phyloP scores from a whole-genome alignment of 805 yeast genomes.

The Wickerhamiella cacticola region DNA sequence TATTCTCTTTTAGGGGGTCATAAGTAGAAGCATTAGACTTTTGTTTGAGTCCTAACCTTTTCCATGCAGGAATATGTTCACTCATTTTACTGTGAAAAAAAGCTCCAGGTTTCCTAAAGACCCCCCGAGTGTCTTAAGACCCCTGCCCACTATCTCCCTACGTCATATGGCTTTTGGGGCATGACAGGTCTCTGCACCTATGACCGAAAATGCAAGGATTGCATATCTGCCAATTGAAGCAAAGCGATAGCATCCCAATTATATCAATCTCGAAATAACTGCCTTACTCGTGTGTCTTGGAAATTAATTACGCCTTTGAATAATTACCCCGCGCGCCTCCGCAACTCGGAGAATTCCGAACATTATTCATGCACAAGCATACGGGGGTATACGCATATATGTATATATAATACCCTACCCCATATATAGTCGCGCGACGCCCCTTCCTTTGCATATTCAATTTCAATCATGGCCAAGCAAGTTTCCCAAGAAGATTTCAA shows the following conservation, averaged over 20 bases:
- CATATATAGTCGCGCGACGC: background rate
- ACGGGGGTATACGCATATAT: background rate
- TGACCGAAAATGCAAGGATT: conserved; percentile 8
- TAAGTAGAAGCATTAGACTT: conserved; percentile 37
- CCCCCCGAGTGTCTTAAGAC: background rate
- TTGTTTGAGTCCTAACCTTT: conserved; percentile 48
- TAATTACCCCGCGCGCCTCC: background rate
- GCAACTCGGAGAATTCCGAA: background rate
- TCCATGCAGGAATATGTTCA: conserved; percentile 63
- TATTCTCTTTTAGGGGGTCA: conserved; percentile 23
- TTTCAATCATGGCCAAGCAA: conserved; percentile 11
- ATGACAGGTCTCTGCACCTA: conserved; percentile 1
- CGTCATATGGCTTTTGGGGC: background rate
- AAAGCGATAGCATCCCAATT: no score
- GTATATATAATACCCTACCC: background rate
- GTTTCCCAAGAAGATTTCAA: conserved; percentile 21
- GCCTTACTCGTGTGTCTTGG: no score
- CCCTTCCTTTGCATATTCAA: no score
- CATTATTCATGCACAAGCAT: background rate
- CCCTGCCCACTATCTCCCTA: background rate
- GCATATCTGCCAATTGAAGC: no score
- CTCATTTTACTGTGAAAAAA: conserved; percentile 13
- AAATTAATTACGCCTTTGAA: background rate
- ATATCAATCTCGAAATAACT: no score
- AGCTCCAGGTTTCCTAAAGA: background rate